phyloP scores from a whole-genome alignment of 371 early-diverging fungal genomes.

The Mucor velutinosus region DNA sequence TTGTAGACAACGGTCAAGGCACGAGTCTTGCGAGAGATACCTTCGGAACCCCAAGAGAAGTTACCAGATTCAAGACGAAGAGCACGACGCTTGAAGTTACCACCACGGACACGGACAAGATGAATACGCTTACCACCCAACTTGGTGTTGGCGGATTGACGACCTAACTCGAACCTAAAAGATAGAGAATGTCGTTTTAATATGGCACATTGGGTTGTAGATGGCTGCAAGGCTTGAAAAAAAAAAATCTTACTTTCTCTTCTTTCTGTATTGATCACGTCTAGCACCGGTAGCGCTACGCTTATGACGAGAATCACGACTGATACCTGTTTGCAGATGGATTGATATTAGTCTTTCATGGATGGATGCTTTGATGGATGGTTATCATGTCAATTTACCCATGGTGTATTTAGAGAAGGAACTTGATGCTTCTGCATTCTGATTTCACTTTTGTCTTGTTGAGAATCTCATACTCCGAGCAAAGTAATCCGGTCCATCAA shows the following conservation, averaged over 20 bases:
- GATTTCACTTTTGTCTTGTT: constrained; percentile 63
- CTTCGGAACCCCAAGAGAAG: constrained; percentile 98
- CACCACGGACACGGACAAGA: constrained; percentile 97
- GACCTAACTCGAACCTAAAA: constrained; percentile 95
- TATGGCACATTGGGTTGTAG: neutral
- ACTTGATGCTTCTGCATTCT: constrained; percentile 57
- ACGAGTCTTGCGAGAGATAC: constrained; percentile 94
- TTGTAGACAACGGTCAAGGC: constrained; percentile 99
- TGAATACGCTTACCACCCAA: constrained; percentile 96
- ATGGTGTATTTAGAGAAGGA: constrained; percentile 39
- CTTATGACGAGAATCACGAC: constrained; percentile 98
- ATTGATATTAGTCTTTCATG: constrained; percentile 13
- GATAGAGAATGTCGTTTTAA: neutral
- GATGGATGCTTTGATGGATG: constrained; percentile 20
- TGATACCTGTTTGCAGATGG: constrained; percentile 76
- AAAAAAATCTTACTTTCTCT: constrained; percentile 68
- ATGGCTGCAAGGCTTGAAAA: neutral
- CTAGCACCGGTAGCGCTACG: constrained; percentile 98
- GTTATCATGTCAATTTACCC: constrained; percentile 25
- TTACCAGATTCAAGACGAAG: constrained; percentile 97
- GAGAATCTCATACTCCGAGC: constrained; percentile 29
- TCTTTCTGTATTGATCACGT: constrained; percentile 97
- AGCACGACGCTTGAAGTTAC: constrained; percentile 98
- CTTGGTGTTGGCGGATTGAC: constrained; percentile 98
- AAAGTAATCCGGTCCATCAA: constrained; percentile 11